Evolutionary conservation across 257 asterid species (phyloP).

Genomic region (Penstemon davidsonii): DNA sequence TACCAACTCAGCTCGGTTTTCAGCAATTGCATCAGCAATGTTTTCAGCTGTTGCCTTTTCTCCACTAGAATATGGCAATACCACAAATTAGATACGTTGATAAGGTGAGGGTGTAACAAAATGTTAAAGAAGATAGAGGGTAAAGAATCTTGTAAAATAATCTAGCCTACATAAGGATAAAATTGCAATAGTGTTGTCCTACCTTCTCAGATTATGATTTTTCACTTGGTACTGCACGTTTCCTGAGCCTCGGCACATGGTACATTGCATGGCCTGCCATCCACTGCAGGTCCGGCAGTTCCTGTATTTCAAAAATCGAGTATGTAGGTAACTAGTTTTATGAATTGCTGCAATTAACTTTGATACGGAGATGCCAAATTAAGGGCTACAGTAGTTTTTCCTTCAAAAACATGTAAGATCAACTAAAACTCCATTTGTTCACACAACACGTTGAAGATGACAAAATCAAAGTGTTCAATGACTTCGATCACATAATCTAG

Average conservation of each 20-base stretch:
- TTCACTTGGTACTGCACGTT: constrained; percentile 92
- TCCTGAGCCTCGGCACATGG: constrained; percentile 93
- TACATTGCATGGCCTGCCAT: constrained; percentile 94
- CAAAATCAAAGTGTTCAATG: neutral
- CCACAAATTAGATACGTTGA: constrained; percentile 22
- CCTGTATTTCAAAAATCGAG: constrained; percentile 45
- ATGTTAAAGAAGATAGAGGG: neutral
- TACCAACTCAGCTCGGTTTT: constrained; percentile 89
- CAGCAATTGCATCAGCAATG: constrained; percentile 85
- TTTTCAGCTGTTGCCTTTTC: constrained; percentile 93
- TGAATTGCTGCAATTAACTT: constrained; percentile 20
- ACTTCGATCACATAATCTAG: neutral
- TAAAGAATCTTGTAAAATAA: constrained; percentile 7
- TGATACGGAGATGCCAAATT: constrained; percentile 8
- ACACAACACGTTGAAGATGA: neutral
- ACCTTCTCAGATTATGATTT: constrained; percentile 79
- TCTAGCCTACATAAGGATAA: constrained; percentile 13
- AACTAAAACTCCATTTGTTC: neutral
- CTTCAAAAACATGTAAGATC: neutral
- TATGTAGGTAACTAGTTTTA: constrained; percentile 13
- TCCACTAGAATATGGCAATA: constrained; percentile 53
- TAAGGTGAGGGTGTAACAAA: constrained; percentile 6
- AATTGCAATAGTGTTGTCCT: constrained; percentile 23
- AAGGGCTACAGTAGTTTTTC: constrained; percentile 6
- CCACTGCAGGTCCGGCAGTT: constrained; percentile 84